Base-by-base conservation (phyloP, 2,329 filamentous ascomycete genomes). In the Fusarium nisikadoi region DNA sequence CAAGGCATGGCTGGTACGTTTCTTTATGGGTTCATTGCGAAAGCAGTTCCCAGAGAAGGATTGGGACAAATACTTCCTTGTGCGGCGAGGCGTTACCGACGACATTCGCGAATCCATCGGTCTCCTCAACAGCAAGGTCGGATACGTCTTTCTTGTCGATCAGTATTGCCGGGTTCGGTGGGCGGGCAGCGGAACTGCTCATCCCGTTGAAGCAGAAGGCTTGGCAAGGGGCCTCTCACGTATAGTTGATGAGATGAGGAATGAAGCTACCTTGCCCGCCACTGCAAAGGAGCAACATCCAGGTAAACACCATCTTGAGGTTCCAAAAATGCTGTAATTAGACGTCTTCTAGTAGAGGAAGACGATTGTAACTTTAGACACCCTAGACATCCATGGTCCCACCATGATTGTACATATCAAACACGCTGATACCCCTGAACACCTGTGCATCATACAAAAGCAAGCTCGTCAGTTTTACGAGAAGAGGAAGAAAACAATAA, bases 61-160 rank as follows among this genome's bases (percentile, higher is more conserved):
- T 69, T 90, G 89, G 86, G 83, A 82, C 52, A 85, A 84, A 75
- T 92, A 92, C 80, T 90, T 92, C 72, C 76, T 92, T 36, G 87
- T 92, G 25, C 83, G 84, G 56, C 85, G 82, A 67, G 89, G 88
- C 42, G 79, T 92, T 57, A 87, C 88, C 1, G 87, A 90, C 58
- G 85, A 90, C 61, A 88, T 92, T 61, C 85, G 87, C 57, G 90
- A 92, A 80, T 85, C 83, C 42, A 89, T 92, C 68, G 91, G 90
- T 16, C 75, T 97, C 79, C 84, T 97, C 79, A 99, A 99, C 82
- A 91, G 90, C 74, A 97, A 95, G 82, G 95, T 98, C 38, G 95
- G 95, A 41, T 98, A 98, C 83, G 92, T 95, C 8, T 99, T 97
- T 82, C 86, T 99, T 52, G 86, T 99, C 65, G 96, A 99, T 80